A percentile compares a stretch with the other conserved stretches of the same genome.
phyloP scores from a whole-genome alignment of 169 alveolate species.

The Besnoitia besnoiti region DNA sequence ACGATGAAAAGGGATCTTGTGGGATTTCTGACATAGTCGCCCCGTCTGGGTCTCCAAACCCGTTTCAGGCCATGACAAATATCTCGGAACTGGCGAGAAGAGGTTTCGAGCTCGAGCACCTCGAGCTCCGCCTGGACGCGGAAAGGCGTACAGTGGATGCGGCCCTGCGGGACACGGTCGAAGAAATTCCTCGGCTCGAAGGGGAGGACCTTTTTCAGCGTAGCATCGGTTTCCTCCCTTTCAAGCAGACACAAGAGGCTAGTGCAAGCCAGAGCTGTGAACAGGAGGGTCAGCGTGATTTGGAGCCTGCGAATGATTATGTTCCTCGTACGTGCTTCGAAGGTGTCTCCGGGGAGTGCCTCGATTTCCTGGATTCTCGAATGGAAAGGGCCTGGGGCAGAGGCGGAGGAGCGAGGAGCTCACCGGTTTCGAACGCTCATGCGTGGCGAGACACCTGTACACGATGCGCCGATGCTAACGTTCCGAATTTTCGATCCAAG shows the following conservation, averaged over 20 bases:
- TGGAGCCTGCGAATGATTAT: not conserved
- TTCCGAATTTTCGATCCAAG: too few species aligned
- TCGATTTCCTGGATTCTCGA: too few species aligned
- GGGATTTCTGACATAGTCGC: too few species aligned
- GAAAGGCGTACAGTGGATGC: not conserved
- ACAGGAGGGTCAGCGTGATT: not conserved
- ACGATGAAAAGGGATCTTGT: too few species aligned
- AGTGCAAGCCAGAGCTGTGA: not conserved
- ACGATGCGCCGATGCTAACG: too few species aligned
- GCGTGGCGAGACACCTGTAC: not conserved
- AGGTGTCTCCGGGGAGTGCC: too few species aligned
- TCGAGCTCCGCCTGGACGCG: constrained; percentile 6
- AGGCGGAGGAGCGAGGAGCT: too few species aligned
- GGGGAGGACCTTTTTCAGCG: not conserved
- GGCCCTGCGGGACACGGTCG: not conserved
- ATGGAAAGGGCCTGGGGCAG: too few species aligned
- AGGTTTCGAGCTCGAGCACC: constrained; percentile 3
- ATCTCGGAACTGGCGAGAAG: not conserved
- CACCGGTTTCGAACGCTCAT: too few species aligned
- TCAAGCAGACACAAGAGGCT: not conserved
- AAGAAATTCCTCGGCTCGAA: not conserved
- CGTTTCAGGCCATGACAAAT: too few species aligned
- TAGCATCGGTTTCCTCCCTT: not conserved
- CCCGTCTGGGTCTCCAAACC: too few species aligned
- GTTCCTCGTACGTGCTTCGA: not conserved